A percentile compares a stretch with the other conserved stretches of the same genome.
phyloP scores from a whole-genome alignment of 768 basidiomycete genomes.

The Lactarius psammicola region DNA sequence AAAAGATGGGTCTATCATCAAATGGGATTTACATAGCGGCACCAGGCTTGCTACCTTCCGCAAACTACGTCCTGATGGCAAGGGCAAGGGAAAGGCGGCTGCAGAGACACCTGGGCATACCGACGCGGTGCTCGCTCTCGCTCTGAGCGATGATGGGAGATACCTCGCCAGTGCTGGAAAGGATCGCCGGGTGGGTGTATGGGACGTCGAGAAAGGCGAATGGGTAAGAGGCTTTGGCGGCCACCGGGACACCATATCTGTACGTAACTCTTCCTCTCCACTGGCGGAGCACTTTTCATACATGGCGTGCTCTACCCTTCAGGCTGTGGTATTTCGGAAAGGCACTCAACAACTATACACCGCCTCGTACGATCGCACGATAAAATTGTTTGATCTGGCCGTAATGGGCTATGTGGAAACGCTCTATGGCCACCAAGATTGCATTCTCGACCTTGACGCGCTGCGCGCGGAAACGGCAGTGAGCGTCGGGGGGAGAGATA shows the following conservation, averaged over 20 bases:
- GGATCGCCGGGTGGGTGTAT: conserved; percentile 79
- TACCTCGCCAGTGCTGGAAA: conserved; percentile 84
- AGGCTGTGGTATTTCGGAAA: conserved; percentile 77
- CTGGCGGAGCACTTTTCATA: conserved; percentile 40
- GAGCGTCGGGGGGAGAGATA: conserved; percentile 86
- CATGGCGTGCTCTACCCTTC: conserved; percentile 10
- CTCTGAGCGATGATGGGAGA: conserved; percentile 81
- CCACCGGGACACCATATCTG: conserved; percentile 65
- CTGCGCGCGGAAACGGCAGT: conserved; percentile 82
- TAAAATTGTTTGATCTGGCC: conserved; percentile 81
- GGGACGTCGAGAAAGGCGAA: conserved; percentile 72
- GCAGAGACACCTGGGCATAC: conserved; percentile 69
- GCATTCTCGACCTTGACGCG: conserved; percentile 72
- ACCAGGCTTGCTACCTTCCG: conserved; percentile 56
- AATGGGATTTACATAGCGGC: conserved; percentile 75
- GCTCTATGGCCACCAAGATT: conserved; percentile 95
- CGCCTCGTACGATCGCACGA: conserved; percentile 79
- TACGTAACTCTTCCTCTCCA: conserved; percentile 45
- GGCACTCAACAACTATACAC: conserved; percentile 72
- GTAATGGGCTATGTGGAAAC: conserved; percentile 95
- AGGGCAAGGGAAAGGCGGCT: conserved; percentile 57
- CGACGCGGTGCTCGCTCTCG: conserved; percentile 81
- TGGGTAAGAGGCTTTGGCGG: conserved; percentile 86
- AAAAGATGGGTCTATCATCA: conserved; percentile 88
- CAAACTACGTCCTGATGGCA: conserved; percentile 51